These are phyloP conservation scores for Pseudopithomyces maydicus DNA, from an alignment of 2,329 filamentous ascomycete genomes.

Conservation along the genomic window DNA sequence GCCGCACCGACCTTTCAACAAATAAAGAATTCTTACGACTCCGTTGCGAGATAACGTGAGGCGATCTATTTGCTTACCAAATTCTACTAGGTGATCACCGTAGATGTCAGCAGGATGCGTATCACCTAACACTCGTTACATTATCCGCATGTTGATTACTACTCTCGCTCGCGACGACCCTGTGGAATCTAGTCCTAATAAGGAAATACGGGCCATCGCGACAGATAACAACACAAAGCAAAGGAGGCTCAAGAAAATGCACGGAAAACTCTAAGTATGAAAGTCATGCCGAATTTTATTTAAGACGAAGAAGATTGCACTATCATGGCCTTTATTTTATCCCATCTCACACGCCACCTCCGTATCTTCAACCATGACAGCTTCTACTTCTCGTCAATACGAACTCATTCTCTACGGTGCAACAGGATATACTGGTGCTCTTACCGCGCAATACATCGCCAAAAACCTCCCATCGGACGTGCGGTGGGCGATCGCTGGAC, in stretches of 20 bases:
- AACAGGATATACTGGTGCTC: conserved; percentile 15
- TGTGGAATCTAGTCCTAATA: neutral
- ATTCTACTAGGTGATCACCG: no score
- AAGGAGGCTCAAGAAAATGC: neutral
- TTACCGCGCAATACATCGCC: conserved; percentile 15
- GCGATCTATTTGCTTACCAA: neutral
- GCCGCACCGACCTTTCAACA: no score
- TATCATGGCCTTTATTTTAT: no score
- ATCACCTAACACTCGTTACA: no score
- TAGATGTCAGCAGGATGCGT: no score
- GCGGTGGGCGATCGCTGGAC: conserved; percentile 15
- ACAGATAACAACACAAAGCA: neutral
- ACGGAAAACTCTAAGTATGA: no score
- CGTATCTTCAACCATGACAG: neutral
- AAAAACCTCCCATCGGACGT: conserved; percentile 9
- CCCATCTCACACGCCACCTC: neutral
- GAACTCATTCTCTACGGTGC: conserved; percentile 17
- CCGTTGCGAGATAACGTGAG: no score
- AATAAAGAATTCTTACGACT: no score
- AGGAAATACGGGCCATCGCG: neutral
- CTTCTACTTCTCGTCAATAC: neutral
- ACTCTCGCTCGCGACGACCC: neutral
- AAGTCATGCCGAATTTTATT: no score
- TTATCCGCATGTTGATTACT: neutral
- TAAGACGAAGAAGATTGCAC: no score